phyloP scores from a whole-genome alignment of 768 basidiomycete genomes.

The Agrocybe praecox region DNA sequence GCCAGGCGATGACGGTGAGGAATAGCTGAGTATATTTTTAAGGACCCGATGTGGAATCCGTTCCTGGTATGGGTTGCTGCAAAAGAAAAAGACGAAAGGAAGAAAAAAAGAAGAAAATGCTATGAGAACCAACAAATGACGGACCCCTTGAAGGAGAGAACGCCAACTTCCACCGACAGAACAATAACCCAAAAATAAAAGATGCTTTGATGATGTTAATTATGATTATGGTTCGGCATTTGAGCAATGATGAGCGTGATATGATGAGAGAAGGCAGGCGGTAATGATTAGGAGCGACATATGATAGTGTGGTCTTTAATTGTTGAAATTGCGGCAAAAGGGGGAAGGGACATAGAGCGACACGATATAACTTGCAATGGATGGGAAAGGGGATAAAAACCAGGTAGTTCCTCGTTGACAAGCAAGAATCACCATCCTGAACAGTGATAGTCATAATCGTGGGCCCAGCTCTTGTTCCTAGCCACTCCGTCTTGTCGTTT shows the following conservation, averaged over 20 bases:
- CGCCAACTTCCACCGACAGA: not conserved
- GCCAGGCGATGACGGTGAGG: not conserved
- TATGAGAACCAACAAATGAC: not conserved
- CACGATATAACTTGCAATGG: not conserved
- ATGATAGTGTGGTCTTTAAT: not conserved
- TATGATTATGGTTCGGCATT: not conserved
- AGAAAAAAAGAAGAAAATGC: no score
- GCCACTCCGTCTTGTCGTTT: constrained; percentile 48
- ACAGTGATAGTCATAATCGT: constrained; percentile 66
- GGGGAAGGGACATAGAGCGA: not conserved
- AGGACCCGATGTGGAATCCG: not conserved
- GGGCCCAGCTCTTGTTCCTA: constrained; percentile 70
- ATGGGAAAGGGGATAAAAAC: not conserved
- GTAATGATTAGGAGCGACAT: not conserved
- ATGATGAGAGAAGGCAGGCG: not conserved
- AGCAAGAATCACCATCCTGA: constrained; percentile 58
- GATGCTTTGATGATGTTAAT: not conserved
- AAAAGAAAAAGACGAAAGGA: not conserved
- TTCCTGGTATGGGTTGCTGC: not conserved
- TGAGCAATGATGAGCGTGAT: not conserved
- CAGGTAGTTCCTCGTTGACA: not conserved
- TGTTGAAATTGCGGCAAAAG: not conserved
- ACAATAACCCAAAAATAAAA: not conserved
- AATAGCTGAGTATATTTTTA: not conserved
- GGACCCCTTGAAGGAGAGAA: not conserved